A percentile compares a stretch with the other conserved stretches of the same genome.
phyloP scores from a whole-genome alignment of 129 eudicot species.

The Logfia minima region DNA sequence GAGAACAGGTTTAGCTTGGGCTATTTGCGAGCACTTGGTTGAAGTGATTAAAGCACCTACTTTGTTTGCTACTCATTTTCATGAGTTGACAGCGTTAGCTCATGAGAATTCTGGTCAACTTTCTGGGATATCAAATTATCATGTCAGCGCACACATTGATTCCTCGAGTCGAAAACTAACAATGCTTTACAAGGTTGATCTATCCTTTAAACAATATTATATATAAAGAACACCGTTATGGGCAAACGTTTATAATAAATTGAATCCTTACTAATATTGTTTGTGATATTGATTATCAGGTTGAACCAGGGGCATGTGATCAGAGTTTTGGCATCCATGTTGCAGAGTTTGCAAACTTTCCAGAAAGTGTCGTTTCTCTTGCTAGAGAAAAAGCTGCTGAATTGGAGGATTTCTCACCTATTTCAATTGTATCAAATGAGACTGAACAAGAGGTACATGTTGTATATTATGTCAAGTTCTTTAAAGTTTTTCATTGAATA shows the following conservation, averaged over 20 bases:
- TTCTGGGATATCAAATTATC: slow-evolving; percentile 80
- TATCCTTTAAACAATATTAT: slow-evolving; percentile 7
- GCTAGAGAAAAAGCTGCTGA: slow-evolving; percentile 99
- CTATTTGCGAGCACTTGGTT: slow-evolving; percentile 95
- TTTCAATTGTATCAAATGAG: slow-evolving; percentile 43
- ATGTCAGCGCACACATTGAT: slow-evolving; percentile 96
- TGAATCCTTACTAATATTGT: neutral
- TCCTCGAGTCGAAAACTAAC: slow-evolving; percentile 85
- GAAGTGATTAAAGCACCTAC: slow-evolving; percentile 92
- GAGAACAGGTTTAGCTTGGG: slow-evolving; percentile 95
- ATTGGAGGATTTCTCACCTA: slow-evolving; percentile 85
- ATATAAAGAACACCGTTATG: neutral
- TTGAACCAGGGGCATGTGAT: slow-evolving; percentile 95
- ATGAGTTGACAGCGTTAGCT: slow-evolving; percentile 95
- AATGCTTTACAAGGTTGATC: slow-evolving; percentile 91
- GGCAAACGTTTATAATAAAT: neutral
- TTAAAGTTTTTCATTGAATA: neutral
- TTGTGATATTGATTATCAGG: slow-evolving; percentile 40
- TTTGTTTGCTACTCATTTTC: slow-evolving; percentile 95
- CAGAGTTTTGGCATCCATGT: slow-evolving; percentile 99
- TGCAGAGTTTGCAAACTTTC: slow-evolving; percentile 97
- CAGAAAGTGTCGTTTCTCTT: slow-evolving; percentile 82
- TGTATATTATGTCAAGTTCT: neutral
- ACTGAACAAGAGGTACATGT: slow-evolving; percentile 46
- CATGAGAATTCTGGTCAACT: slow-evolving; percentile 49